Base-by-base conservation (phyloP, 345 rosid genomes). In the Triadica sebifera region DNA sequence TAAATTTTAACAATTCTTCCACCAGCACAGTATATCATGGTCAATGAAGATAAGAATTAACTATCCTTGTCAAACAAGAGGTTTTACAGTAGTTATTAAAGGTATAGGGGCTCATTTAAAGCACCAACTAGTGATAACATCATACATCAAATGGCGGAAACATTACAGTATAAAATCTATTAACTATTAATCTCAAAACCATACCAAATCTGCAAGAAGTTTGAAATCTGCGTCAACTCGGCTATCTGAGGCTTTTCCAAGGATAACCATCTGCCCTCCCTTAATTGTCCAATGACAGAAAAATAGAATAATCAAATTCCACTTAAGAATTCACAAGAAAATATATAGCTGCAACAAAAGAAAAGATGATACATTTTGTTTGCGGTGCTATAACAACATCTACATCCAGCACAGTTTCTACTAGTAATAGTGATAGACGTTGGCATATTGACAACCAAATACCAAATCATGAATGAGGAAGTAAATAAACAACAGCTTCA, bases 201-300 rank as follows among this genome's bases (percentile, higher is more conserved):
- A 19, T 84, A 87, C 91, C 87, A 68, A 45, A 43, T 84, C 79
- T 64, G 84, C 87, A 16, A 87, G 89, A 70, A 67, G 80, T 59
- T 84, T 84, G 71, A 87, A 87, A 73, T 87, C 84, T 39, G 49
- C 70, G 63, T 85, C 84, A 67, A 87, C 83, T 10, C 85, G 85
- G 59, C 20, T 73, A 77, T 84, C 85, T 67, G 86, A 76, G 71
- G 89, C 86, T 69, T 82, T 87, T 69, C 89, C 91, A 22, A 87
- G 82, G 64, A 87, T 75, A 82, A 87, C 60, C 83, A 87, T 75
- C 78, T 87, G 91, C 49, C 91, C 91, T 45, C 91, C 89, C 91
- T 87, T 56, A 70, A 67, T 69, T 13, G 38, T 67, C 64, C 11
- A 71, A 73, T 24, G 74, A 58, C 13, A 77, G 12, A 67, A 70